Conservation (phyloP, 1,284 basidiomycete genomes). For the Sporisorium reilianum region DNA sequence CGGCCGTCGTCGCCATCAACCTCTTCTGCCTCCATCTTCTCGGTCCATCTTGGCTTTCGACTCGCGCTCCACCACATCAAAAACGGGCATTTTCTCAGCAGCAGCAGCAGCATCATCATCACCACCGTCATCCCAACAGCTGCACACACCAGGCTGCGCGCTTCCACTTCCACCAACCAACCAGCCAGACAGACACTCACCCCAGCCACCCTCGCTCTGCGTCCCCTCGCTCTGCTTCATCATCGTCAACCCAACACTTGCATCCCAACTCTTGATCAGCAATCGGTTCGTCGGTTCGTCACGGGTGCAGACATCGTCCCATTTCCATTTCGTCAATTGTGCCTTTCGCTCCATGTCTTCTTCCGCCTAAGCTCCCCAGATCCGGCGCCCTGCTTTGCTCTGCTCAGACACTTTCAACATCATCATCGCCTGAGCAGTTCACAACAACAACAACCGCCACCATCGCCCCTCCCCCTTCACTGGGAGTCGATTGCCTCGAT, state of each 20-base stretch:
- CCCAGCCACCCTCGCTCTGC: no score
- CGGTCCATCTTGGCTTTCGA: background rate
- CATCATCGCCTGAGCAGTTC: background rate
- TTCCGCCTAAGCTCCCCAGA: background rate
- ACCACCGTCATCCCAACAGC: constrained; percentile 4
- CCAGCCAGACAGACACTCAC: background rate
- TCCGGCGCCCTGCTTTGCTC: background rate
- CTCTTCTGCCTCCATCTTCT: background rate
- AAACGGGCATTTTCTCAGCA: background rate
- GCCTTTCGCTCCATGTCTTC: background rate
- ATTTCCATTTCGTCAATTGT: background rate
- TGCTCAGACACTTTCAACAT: background rate
- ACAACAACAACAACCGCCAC: background rate
- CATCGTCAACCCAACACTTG: background rate
- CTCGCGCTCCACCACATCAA: background rate
- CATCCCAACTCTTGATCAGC: background rate
- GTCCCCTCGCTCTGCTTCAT: background rate
- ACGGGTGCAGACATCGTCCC: background rate
- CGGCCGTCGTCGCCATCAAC: background rate
- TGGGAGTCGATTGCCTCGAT: background rate
- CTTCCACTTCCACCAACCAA: background rate
- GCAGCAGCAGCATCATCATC: background rate
- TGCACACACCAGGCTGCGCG: background rate
- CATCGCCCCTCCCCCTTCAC: background rate
- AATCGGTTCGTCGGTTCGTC: no score